Evolutionary conservation across 352 stramenopile genomes (phyloP), one percentile per base, ranked within the genome.

Genomic region (Phytophthora niederhauseri): DNA sequence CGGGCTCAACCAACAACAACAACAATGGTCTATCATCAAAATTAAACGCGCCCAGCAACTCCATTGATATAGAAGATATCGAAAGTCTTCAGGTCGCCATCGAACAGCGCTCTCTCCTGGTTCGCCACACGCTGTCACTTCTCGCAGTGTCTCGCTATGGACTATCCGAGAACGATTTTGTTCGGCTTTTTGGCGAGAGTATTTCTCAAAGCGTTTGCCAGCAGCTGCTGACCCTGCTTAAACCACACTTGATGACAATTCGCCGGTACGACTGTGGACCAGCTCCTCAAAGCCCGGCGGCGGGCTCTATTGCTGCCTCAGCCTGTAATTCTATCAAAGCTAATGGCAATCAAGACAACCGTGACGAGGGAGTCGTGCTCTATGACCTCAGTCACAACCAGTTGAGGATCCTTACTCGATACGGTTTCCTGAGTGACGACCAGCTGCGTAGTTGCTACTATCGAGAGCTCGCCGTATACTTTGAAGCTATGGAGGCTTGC

Each of bases 321-420:
- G 28, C 45, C 72, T 34, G 48, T 2, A 57, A 15, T 72, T n/a
- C 36, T 6, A 61, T 2, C 19, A 75, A 61, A 48, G 34, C 31
- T 22, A 45, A 48, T 60, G 45, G 46, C 34, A 72, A 63, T 24
- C 62, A 72, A 58, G 69, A 76, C n/a, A 69, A 58, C 28, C 48
- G 17, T 30, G 46, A 38, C 41, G 66, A 73, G 7, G 38, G 57
- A n/a, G 61, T 92, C 30, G 74, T 92, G 36, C 60, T 94, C 4
- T 87, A 90, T 45, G 87, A 93, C 46, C 55, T 95, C 6, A 94
- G 82, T 52, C 86, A 95, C 63, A 94, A 94, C 65, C 83, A 91
- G 30, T 61, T 95, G 5, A 72, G 86, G 11, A 70, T 93, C 8
- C 66, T 95, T 45, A 76, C 85, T 15, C 78, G 88, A 2, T 95